Evolutionary conservation across 345 rosid genomes (phyloP).

Genomic region (Eutrema yunnanense): DNA sequence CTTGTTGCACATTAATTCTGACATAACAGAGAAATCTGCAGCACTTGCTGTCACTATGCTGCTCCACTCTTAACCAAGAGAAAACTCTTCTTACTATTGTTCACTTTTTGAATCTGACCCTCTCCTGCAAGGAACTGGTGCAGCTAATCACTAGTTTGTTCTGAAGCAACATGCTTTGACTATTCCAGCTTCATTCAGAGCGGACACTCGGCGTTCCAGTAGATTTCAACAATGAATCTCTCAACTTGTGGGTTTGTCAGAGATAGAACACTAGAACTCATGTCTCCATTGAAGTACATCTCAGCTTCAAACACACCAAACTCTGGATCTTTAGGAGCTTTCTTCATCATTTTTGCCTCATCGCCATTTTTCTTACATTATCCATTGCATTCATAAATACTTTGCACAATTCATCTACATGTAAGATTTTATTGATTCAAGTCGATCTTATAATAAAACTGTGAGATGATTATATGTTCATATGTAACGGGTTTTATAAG

Average conservation of each 20-base stretch:
- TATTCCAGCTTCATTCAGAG: conserved; percentile 72
- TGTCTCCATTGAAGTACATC: conserved; percentile 63
- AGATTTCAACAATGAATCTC: conserved; percentile 2
- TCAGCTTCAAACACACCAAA: conserved; percentile 85
- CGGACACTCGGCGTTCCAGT: conserved; percentile 42
- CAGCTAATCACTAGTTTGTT: conserved; percentile 15
- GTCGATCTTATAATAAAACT: background rate
- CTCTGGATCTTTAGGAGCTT: conserved; percentile 54
- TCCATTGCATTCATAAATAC: conserved; percentile 18
- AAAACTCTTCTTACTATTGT: conserved; percentile 34
- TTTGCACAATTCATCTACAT: conserved; percentile 3
- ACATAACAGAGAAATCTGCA: conserved; percentile 60
- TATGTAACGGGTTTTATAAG: background rate
- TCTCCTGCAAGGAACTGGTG: conserved; percentile 19
- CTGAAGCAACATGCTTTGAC: conserved; percentile 53
- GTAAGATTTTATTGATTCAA: background rate
- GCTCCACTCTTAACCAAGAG: conserved; percentile 61
- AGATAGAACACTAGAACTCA: conserved; percentile 35
- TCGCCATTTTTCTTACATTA: background rate
- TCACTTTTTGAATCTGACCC: conserved; percentile 29
- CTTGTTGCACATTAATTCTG: conserved; percentile 47
- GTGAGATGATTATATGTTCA: background rate
- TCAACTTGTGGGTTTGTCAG: conserved; percentile 22
- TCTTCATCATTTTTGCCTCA: conserved; percentile 16
- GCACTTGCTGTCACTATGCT: conserved; percentile 86